Percentiles rank a stretch among this genome's conserved stretches.
These are phyloP conservation scores for Podaxis sp. DNA, from an alignment of 768 basidiomycete species.

Conservation along the genomic window DNA sequence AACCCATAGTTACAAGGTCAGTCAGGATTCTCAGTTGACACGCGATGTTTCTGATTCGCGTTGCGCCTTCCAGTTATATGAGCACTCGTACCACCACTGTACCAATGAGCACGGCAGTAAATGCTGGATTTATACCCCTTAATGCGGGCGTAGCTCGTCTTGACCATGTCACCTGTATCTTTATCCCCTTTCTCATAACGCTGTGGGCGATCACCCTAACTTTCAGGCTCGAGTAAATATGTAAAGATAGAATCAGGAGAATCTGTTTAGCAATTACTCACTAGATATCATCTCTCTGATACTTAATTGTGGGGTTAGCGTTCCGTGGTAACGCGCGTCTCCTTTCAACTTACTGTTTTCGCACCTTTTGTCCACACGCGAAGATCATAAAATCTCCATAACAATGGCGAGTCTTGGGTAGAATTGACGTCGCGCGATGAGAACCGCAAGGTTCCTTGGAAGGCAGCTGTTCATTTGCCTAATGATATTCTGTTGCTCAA, in stretches of 20 bases:
- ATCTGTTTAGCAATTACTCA: not conserved
- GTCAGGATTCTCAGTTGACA: not conserved
- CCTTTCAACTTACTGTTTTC: conserved; percentile 4
- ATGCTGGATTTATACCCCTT: conserved; percentile 10
- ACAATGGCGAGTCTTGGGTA: not conserved
- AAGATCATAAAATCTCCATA: conserved; percentile 8
- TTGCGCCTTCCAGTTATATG: conserved; percentile 1
- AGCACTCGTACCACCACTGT: conserved; percentile 5
- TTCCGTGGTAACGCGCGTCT: not conserved
- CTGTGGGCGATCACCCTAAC: not conserved
- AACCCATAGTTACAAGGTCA: conserved; percentile 10
- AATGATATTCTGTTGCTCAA: no score
- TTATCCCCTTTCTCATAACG: not conserved
- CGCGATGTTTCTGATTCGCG: not conserved
- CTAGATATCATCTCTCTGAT: not conserved
- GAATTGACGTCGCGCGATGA: not conserved
- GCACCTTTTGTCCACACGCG: not conserved
- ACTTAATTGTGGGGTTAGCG: not conserved
- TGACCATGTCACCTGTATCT: not conserved
- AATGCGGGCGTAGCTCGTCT: conserved; percentile 8
- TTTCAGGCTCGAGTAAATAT: conserved; percentile 1
- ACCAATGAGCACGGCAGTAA: conserved; percentile 3
- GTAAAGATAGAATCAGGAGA: not conserved
- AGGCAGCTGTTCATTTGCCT: not conserved
- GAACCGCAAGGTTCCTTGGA: not conserved